Evolutionary conservation across 176 grass and related monocot species (phyloP).

Genomic region (Cenchrus purpureus): DNA sequence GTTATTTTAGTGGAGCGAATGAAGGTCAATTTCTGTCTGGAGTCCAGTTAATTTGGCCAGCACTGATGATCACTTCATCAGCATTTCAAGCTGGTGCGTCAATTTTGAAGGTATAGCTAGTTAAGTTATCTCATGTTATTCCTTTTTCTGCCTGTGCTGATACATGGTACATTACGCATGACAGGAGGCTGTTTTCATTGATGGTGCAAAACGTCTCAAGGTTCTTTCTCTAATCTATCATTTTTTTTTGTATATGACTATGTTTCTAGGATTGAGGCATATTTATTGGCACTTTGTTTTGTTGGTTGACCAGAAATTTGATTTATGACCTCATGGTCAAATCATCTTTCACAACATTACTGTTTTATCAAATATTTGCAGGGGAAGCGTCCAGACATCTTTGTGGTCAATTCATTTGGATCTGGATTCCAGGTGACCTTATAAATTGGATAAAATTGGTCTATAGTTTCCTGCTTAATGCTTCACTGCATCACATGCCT

Average conservation of each 20-base stretch:
- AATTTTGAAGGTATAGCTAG: slow-evolving; percentile 77
- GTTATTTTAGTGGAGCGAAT: slow-evolving; percentile 58
- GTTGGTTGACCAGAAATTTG: neutral
- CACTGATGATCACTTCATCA: slow-evolving; percentile 73
- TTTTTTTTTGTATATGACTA: neutral
- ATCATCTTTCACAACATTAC: slow-evolving; percentile 4
- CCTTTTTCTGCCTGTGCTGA: neutral
- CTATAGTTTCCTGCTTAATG: neutral
- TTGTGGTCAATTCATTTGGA: slow-evolving; percentile 97
- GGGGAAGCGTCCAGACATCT: slow-evolving; percentile 86
- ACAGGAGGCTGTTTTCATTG: slow-evolving; percentile 90
- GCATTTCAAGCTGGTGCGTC: slow-evolving; percentile 93
- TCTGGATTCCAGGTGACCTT: slow-evolving; percentile 91
- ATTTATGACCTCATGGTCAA: neutral
- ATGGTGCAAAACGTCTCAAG: slow-evolving; percentile 84
- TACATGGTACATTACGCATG: slow-evolving; percentile 28
- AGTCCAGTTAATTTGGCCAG: slow-evolving; percentile 76
- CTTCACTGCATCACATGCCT: slow-evolving; percentile 2
- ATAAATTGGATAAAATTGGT: neutral
- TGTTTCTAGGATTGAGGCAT: neutral
- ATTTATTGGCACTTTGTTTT: neutral
- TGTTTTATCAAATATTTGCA: slow-evolving; percentile 34
- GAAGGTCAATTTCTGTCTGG: slow-evolving; percentile 65
- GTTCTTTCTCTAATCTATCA: slow-evolving; percentile 37
- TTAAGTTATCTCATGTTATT: neutral